These are phyloP conservation scores for Neurospora tetrasperma DNA, from an alignment of 495 filamentous ascomycete genomes.

Conservation along the genomic window DNA sequence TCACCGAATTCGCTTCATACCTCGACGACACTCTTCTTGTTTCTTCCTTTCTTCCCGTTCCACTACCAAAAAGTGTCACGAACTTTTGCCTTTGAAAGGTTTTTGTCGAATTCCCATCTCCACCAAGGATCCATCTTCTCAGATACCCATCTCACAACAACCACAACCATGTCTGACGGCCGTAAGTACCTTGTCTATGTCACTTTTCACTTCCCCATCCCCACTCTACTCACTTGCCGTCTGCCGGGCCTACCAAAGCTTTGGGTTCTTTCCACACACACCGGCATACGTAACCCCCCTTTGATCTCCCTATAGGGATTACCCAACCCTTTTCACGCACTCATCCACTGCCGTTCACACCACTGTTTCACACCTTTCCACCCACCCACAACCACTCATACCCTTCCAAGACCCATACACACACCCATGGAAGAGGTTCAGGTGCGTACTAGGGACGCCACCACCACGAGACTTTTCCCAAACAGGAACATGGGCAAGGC, in stretches of 20 bases:
- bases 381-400: background rate
- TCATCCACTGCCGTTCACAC: background rate
- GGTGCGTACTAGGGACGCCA: background rate
- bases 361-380: background rate
- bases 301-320: background rate
- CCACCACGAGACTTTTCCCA: background rate
- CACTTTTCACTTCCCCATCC: background rate
- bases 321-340: background rate
- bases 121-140: background rate
- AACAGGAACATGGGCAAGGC: background rate
- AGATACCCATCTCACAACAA: background rate
- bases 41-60: background rate
- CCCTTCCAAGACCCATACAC: background rate
- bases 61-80: background rate
- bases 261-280: background rate
- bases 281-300: background rate
- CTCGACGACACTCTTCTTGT: background rate
- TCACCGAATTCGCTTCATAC: background rate
- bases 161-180: conserved; percentile 23
- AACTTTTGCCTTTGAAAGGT: background rate
- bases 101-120: background rate
- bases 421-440: background rate
- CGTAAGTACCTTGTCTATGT: conserved; percentile 14
- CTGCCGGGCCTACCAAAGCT: background rate
- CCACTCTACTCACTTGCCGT: background rate